These are phyloP conservation scores for Phytophthora europaea DNA, from an alignment of 352 stramenopile species.

Conservation along the genomic window DNA sequence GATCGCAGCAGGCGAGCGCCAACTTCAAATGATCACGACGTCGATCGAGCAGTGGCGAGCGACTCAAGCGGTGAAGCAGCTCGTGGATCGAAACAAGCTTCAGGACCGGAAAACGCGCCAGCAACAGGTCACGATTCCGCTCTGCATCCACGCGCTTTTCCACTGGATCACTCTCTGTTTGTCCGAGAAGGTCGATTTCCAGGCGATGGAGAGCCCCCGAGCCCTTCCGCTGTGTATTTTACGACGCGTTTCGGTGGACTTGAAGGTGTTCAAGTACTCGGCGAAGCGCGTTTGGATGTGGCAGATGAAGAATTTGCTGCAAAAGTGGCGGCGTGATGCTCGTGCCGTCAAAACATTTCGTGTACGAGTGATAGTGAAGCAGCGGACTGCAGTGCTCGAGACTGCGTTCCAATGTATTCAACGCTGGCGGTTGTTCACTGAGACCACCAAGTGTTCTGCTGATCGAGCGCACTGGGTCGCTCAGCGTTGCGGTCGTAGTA, in stretches of 20 bases:
- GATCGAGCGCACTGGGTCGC: slow-evolving; percentile 53
- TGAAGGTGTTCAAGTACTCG: slow-evolving; percentile 37
- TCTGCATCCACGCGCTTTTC: slow-evolving; percentile 56
- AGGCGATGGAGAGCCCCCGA: slow-evolving; percentile 22
- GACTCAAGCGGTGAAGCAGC: slow-evolving; percentile 40
- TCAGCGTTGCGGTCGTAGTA: slow-evolving; percentile 34
- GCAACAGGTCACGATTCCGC: slow-evolving; percentile 34
- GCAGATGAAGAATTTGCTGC: slow-evolving; percentile 24
- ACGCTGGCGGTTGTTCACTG: slow-evolving; percentile 47
- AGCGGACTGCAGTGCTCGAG: slow-evolving; percentile 42
- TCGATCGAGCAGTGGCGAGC: slow-evolving; percentile 62
- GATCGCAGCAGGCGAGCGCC: slow-evolving; percentile 9
- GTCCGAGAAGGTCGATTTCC: slow-evolving; percentile 36
- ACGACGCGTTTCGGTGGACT: slow-evolving; percentile 36
- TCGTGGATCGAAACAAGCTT: slow-evolving; percentile 37
- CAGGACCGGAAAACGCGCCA: slow-evolving; percentile 33
- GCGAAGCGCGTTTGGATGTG: slow-evolving; percentile 23
- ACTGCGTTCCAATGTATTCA: slow-evolving; percentile 54
- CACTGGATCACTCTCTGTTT: slow-evolving; percentile 56
- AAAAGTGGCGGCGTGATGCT: slow-evolving; percentile 18
- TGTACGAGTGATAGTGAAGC: slow-evolving; percentile 31
- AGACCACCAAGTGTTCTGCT: slow-evolving; percentile 28
- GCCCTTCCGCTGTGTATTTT: slow-evolving; percentile 46
- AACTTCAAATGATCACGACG: slow-evolving; percentile 44
- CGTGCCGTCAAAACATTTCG: slow-evolving; percentile 13